Conservation (phyloP, 805 yeast species). For the Zygosaccharomyces pseudorouxii region DNA sequence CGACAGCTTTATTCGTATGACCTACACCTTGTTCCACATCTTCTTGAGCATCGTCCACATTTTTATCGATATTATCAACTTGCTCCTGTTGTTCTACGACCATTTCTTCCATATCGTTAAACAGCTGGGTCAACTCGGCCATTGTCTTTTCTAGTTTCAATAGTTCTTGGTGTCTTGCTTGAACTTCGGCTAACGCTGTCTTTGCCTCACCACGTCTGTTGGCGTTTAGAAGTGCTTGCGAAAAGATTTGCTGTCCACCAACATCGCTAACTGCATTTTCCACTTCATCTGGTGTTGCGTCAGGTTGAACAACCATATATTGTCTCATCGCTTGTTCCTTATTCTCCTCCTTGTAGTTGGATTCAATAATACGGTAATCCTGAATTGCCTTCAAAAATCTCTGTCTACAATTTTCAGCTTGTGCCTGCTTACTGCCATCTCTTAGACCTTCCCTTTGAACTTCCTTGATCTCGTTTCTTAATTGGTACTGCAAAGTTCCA, state of each 20-base stretch:
- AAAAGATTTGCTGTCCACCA: conserved; percentile 86
- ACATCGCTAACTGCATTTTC: conserved; percentile 79
- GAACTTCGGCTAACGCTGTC: conserved; percentile 92
- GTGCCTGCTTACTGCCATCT: conserved; percentile 79
- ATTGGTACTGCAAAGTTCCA: conserved; percentile 64
- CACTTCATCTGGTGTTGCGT: conserved; percentile 78
- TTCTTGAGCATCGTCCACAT: conserved; percentile 76
- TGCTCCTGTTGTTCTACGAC: conserved; percentile 93
- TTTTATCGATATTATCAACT: conserved; percentile 75
- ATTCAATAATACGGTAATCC: conserved; percentile 81
- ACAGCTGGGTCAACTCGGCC: conserved; percentile 91
- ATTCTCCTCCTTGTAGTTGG: conserved; percentile 77
- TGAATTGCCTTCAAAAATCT: conserved; percentile 83
- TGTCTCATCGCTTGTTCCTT: conserved; percentile 88
- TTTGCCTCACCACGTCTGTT: conserved; percentile 93
- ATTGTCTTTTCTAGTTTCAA: conserved; percentile 91
- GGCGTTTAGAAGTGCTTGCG: conserved; percentile 83
- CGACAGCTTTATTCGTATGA: conserved; percentile 86
- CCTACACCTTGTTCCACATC: conserved; percentile 94
- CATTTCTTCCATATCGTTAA: conserved; percentile 93
- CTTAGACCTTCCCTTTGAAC: conserved; percentile 66
- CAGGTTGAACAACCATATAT: conserved; percentile 83
- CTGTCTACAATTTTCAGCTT: conserved; percentile 83
- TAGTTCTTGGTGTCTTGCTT: conserved; percentile 90
- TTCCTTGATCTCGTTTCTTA: conserved; percentile 71